phyloP scores from a whole-genome alignment of 345 rosid species.

The Eutrema heterophyllum region DNA sequence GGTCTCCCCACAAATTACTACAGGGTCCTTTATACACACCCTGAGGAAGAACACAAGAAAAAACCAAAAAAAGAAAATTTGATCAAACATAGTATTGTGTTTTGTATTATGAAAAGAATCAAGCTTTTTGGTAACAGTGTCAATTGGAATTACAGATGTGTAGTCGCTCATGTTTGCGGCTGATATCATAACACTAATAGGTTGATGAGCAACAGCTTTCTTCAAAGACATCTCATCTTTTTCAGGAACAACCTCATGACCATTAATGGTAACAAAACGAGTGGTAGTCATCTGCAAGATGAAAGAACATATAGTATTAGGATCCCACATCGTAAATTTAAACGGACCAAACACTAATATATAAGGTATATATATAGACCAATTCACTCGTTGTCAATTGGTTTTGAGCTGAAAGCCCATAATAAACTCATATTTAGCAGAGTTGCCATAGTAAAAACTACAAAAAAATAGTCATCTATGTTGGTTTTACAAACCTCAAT shows the following conservation, averaged over 20 bases:
- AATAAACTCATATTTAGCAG: no score
- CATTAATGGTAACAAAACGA: constrained; percentile 51
- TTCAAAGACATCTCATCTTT: constrained; percentile 54
- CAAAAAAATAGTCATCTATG: neutral
- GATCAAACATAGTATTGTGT: neutral
- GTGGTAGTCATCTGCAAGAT: constrained; percentile 46
- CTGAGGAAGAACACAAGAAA: neutral
- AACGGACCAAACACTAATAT: no score
- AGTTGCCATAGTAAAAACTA: neutral
- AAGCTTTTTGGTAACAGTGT: neutral
- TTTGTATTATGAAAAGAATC: neutral
- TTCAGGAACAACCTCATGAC: constrained; percentile 51
- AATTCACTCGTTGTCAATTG: no score
- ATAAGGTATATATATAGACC: no score
- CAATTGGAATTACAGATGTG: constrained; percentile 39
- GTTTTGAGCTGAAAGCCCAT: no score
- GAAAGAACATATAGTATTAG: neutral
- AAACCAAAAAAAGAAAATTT: neutral
- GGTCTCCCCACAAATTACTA: neutral
- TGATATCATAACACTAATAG: constrained; percentile 63
- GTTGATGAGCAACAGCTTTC: constrained; percentile 63
- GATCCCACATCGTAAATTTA: no score
- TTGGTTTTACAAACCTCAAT: constrained; percentile 36
- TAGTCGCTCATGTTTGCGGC: constrained; percentile 67
- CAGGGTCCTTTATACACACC: constrained; percentile 25